A percentile compares a stretch with the other conserved stretches of the same genome.
These are phyloP conservation scores for Cladophialophora bantiana DNA, from an alignment of 2,329 filamentous ascomycete species.

Conservation along the genomic window DNA sequence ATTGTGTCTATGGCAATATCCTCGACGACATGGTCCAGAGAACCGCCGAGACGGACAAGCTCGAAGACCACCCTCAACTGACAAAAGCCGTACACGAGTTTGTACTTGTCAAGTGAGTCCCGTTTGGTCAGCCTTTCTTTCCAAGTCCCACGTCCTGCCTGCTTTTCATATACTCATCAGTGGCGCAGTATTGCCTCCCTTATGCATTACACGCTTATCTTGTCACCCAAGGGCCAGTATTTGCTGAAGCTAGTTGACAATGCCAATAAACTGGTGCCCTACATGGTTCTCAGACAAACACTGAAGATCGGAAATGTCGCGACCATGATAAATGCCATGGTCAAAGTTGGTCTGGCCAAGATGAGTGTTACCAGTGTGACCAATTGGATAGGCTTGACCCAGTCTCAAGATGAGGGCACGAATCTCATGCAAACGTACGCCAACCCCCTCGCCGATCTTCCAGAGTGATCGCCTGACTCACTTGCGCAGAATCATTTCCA, in stretches of 20 bases:
- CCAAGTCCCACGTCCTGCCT: constrained; percentile 7
- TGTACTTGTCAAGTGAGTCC: constrained; percentile 72
- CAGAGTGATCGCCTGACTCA: constrained; percentile 12
- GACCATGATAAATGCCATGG: constrained; percentile 79
- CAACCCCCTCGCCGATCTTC: not conserved
- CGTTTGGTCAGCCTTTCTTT: constrained; percentile 23
- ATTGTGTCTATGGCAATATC: constrained; percentile 71
- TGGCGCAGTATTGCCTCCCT: constrained; percentile 70
- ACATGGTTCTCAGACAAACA: constrained; percentile 74
- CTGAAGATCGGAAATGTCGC: constrained; percentile 79
- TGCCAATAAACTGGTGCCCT: constrained; percentile 74
- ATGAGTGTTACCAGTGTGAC: constrained; percentile 75
- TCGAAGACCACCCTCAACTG: constrained; percentile 69
- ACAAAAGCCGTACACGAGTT: constrained; percentile 71
- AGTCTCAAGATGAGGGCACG: constrained; percentile 77
- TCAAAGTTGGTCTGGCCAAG: constrained; percentile 77
- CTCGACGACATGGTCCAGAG: constrained; percentile 70
- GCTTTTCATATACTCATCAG: constrained; percentile 30
- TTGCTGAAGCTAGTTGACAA: constrained; percentile 74
- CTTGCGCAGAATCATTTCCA: constrained; percentile 70
- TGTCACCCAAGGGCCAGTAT: constrained; percentile 77
- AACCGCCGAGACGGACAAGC: constrained; percentile 64
- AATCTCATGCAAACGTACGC: constrained; percentile 72
- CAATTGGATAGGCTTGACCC: constrained; percentile 79
- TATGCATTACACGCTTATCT: constrained; percentile 74